A percentile compares a stretch with the other conserved stretches of the same genome.
phyloP scores from a whole-genome alignment of 805 yeast species.

The Barnettozyma sp. region DNA sequence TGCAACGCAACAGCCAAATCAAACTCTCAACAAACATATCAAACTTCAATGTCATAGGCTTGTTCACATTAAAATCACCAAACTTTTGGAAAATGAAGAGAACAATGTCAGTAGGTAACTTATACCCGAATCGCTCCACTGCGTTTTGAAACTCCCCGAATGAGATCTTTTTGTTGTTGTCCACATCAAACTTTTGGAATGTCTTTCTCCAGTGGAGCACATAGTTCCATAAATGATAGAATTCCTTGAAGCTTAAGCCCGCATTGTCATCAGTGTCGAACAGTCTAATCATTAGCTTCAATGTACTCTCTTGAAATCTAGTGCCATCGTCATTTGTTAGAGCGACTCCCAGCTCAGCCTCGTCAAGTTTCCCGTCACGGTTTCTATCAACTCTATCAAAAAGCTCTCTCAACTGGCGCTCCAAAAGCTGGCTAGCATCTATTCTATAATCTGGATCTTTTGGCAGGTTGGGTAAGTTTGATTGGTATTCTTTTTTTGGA shows the following conservation, averaged over 20 bases:
- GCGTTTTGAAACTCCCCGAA: conserved; percentile 59
- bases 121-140: conserved; percentile 59
- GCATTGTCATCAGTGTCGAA: conserved; percentile 46
- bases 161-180: conserved; percentile 52
- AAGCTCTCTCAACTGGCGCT: conserved; percentile 40
- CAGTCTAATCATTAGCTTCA: conserved; percentile 53
- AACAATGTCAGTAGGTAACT: conserved; percentile 48
- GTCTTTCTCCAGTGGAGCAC: conserved; percentile 58
- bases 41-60: conserved; percentile 47
- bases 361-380: conserved; percentile 47
- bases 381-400: conserved; percentile 51
- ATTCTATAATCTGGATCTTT: conserved; percentile 6
- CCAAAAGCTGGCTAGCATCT: conserved; percentile 26
- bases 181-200: conserved; percentile 55
- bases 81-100: conserved; percentile 52
- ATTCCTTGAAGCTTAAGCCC: conserved; percentile 49
- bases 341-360: conserved; percentile 50
- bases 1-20: conserved; percentile 67
- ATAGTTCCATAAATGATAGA: conserved; percentile 62
- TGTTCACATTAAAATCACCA: conserved; percentile 31
- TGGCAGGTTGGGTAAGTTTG: conserved; percentile 5
- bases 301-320: conserved; percentile 52
- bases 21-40: conserved; percentile 78
- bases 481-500: conserved; percentile 1
- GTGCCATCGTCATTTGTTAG: conserved; percentile 59